Conservation (phyloP, 306 rosid genomes). For the Abrus precatorius region DNA sequence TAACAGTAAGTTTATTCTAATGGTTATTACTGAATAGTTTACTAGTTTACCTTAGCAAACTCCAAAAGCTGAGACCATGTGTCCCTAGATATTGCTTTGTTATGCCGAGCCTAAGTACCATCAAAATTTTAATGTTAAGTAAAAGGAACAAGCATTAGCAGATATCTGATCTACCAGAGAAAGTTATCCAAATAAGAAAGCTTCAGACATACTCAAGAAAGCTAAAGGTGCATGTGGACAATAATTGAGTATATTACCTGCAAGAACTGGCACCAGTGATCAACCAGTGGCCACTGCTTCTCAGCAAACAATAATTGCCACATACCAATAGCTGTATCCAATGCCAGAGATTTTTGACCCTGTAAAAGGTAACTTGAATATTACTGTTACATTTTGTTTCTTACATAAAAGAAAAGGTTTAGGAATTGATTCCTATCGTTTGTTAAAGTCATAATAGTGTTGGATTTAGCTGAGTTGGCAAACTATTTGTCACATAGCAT, state of each 20-base stretch:
- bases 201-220: conserved; percentile 34
- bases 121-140: conserved; percentile 19
- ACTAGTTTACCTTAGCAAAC: conserved; percentile 86
- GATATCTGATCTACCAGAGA: background rate
- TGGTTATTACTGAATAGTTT: background rate
- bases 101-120: conserved; percentile 82
- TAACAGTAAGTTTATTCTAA: conserved; percentile 13
- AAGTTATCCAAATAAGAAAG: conserved; percentile 3
- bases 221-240: conserved; percentile 6
- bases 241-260: conserved; percentile 64
- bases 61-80: conserved; percentile 99
- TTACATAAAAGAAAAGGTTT: background rate
- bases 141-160: conserved; percentile 8
- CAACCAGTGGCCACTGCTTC: conserved; percentile 96
- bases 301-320: conserved; percentile 99
- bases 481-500: too few relatives aligned
- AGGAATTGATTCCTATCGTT: background rate
- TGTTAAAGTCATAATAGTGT: background rate
- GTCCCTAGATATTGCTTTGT: conserved; percentile 96
- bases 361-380: conserved; percentile 50
- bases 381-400: background rate
- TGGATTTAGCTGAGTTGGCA: too few relatives aligned
- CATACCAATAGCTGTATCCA: conserved; percentile 99
- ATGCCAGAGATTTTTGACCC: conserved; percentile 99
- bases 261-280: conserved; percentile 97